Base-by-base conservation (phyloP, 2,329 filamentous ascomycete genomes). In the Ceratocystis albifundus region DNA sequence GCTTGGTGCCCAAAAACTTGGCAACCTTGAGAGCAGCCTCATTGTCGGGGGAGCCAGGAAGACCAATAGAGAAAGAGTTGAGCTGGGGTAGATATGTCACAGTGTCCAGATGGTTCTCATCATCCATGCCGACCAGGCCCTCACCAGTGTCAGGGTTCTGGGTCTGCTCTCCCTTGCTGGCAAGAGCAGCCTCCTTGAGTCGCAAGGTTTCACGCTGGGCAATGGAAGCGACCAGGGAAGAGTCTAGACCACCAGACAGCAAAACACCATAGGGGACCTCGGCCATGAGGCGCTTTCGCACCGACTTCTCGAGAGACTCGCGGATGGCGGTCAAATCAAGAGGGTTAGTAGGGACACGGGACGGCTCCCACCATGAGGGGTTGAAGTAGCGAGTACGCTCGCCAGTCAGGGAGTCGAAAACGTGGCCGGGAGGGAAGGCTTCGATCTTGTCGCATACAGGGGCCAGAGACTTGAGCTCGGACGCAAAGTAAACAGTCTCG, bases 51-150 rank as follows among this genome's bases (percentile, higher is more conserved):
- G 94, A 90, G 71, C 87, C 89, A 6, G 93, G 92, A 45, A 99
- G 86, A 74, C 94, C 94, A 71, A 99, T 99, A 17, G 94, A 99
- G 82, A 99, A 99, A 17, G 92, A 96, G 84, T 97, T 95, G 76
- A 99, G 85, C 77, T 97, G 89, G 45, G 93, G 91, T 65, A 97
- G 85, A 73, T 94, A 90, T 66, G 92, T 94, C 69, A 96, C 84
- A 15, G 92, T 96, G 62, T 88, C 90, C 69, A 97, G 80, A 74
- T 93, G 84, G 80, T 96, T 88, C 68, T 93, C 85, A 74, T 96
- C 92, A 73, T 97, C 94, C 72, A 99, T 95, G 73, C 94, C 94
- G 68, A 96, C 93, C 61, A 97, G 82, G 25, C 62, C 65, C 73
- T 88, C 86, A 69, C 83, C 83, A 65, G 78, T 79, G 70, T 86